Conservation (phyloP, 306 rosid species). For the Castanea crenata region DNA sequence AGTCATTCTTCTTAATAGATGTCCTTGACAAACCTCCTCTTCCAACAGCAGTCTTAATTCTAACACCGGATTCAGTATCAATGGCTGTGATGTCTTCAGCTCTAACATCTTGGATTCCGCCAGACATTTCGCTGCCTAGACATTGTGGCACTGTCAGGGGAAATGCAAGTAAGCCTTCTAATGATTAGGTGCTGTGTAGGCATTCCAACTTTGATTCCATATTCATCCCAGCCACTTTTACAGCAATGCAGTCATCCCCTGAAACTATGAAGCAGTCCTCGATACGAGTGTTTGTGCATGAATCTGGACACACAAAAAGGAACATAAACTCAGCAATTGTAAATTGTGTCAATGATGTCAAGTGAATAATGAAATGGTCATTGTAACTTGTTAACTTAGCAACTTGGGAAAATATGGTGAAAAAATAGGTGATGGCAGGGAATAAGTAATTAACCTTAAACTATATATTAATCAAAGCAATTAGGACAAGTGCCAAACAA, state of each 20-base stretch:
- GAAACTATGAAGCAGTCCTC: slow-evolving; percentile 73
- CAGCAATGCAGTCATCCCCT: slow-evolving; percentile 67
- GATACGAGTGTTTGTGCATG: slow-evolving; percentile 44
- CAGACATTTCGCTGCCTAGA: slow-evolving; percentile 87
- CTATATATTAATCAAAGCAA: background rate
- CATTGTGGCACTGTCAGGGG: slow-evolving; percentile 60
- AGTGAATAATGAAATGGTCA: no score
- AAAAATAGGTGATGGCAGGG: no score
- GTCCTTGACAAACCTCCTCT: slow-evolving; percentile 69
- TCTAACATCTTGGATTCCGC: slow-evolving; percentile 70
- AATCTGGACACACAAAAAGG: slow-evolving; percentile 37
- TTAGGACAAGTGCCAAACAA: background rate
- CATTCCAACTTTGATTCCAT: slow-evolving; percentile 63
- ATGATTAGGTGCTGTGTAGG: slow-evolving; percentile 53
- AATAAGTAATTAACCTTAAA: no score
- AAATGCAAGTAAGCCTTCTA: slow-evolving; percentile 54
- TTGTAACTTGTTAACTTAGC: no score
- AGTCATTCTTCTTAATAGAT: slow-evolving; percentile 47
- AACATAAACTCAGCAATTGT: background rate
- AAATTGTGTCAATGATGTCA: background rate
- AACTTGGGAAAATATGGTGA: no score
- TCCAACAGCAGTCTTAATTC: slow-evolving; percentile 67
- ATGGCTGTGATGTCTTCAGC: slow-evolving; percentile 55
- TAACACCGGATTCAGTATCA: slow-evolving; percentile 53
- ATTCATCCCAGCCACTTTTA: slow-evolving; percentile 79